These are phyloP conservation scores for Pulveroboletus sp. DNA, from an alignment of 768 basidiomycete species.

Conservation along the genomic window DNA sequence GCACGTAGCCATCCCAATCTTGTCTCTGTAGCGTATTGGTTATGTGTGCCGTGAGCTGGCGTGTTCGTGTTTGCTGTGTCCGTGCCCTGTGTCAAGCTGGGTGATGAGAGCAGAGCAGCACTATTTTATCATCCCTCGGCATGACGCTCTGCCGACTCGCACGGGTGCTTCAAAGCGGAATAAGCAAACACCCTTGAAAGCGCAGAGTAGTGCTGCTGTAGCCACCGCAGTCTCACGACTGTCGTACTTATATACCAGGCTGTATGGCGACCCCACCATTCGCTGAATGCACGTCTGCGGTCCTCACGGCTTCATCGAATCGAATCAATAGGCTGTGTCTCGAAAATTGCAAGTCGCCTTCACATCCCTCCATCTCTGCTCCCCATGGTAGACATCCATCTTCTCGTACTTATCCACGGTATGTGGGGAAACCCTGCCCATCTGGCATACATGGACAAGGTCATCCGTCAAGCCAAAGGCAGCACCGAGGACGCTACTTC, in stretches of 20 bases:
- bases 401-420: slow-evolving; percentile 48
- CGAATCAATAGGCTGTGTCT: background rate
- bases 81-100: no score
- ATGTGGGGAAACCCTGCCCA: slow-evolving; percentile 82
- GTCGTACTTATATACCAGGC: background rate
- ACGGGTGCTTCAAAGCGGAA: background rate
- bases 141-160: no score
- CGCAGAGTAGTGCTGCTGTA: background rate
- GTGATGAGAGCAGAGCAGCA: background rate
- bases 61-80: background rate
- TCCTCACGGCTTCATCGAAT: background rate
- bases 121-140: background rate
- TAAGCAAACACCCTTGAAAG: background rate
- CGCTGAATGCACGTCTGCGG: background rate
- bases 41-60: background rate
- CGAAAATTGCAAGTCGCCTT: slow-evolving; percentile 4
- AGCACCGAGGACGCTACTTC: slow-evolving; percentile 20
- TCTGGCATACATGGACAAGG: slow-evolving; percentile 52
- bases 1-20: background rate
- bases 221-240: background rate
- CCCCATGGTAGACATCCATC: slow-evolving; percentile 32
- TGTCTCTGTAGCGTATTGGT: slow-evolving; percentile 4
- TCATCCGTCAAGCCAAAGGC: slow-evolving; percentile 43
- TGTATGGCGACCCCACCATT: background rate
- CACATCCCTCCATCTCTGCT: background rate